Evolutionary conservation across 1,284 basidiomycete genomes (phyloP), one percentile per base, ranked within the genome.

Genomic region (Bjerkandera adusta): DNA sequence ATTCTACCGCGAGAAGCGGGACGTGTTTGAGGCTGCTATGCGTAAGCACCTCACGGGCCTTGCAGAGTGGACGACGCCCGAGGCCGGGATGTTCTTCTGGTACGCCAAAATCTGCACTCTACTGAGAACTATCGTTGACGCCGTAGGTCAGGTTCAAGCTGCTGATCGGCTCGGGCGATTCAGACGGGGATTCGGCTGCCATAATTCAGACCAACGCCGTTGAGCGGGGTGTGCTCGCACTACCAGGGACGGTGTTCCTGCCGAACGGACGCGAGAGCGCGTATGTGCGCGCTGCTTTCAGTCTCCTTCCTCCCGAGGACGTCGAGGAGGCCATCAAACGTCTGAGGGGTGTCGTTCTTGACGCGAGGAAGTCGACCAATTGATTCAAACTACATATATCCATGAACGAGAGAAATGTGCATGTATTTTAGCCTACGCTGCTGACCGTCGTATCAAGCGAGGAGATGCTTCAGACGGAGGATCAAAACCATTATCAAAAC

Each of bases 21-120:
- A 92, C 61, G 71, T 83, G 7, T 97, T 97, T 61, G 90, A 94
- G 64, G 64, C 68, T 2, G 83, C 85, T 33, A 85, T 94, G 64
- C 70, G 77, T 50, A 79, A 76, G 63, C 77, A 96, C 60, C 76
- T 97, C 22, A 72, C 70, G 47, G 89, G 83, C 1, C 68, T 94
- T 22, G 92, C 84, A 4, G 83, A 85, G 54, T 98, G 94, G 93
- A 80, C 73, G 34, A 73, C 77, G 1, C 95, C 95, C 0, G 85
- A 92, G 38, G 89, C 94, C 2, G 94, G 94, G 50, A 88, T 93
- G 87, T 93, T 94, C 71, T 81, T 91, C 60, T 94, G 90, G 90
- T 87, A 11, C 6, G 41, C 21, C 20, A n/a, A 20, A 18, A 12
- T 37, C 12, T 43, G 20, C n/a, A 8, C 26, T 16, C 26, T 43